Evolutionary conservation across 2,329 filamentous ascomycete species (phyloP), one percentile per base, ranked within the genome.

Genomic region (Torrubiellomyces zombiae): DNA sequence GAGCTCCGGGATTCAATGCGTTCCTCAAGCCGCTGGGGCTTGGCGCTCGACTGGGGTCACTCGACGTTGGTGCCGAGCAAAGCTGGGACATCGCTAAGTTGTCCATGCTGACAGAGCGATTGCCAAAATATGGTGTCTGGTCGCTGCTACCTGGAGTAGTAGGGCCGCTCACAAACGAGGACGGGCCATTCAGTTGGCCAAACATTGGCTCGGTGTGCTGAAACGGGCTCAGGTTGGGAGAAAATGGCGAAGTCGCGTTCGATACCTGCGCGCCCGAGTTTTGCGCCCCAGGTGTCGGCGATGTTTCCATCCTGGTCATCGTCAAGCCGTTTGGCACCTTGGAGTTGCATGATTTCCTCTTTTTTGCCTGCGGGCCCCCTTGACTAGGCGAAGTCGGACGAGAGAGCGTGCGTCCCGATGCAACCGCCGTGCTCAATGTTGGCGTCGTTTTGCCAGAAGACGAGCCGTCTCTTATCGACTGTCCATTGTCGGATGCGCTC

Each of bases 271-370:
- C 30, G 25, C 38, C 40, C 9, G 39, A 47, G 43, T 34, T 50
- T 33, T 47, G 56, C 33, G 42, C 45, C 34, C 32, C 35, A 28
- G 43, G 51, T 32, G 48, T 50, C 37, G 44, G 60, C 24, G 49
- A 55, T 2, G 68, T 73, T 37, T 89, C 78, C 18, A 89, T 58
- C 28, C 71, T 71, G 2, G 83, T 92, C 83, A 93, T 92, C 6
- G 75, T 67, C 37, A 92, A 51, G 10, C 68, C 73, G 11, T 66
- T 71, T 1, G 81, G 78, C 9, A 91, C 55, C 45, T 80, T 80
- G 17, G 68, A 66, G 20, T 62, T 62, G 44, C 63, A 63, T 45
- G 75, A 83, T 5, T 75, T 72, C 48, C 92, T 93, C 33, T 83
- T 67, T 53, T 83, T 83, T 58, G 91, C 93, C 21, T 69, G 64